Base-by-base conservation (phyloP, 805 yeast genomes). In the Saccharomycopsis fermentans region DNA sequence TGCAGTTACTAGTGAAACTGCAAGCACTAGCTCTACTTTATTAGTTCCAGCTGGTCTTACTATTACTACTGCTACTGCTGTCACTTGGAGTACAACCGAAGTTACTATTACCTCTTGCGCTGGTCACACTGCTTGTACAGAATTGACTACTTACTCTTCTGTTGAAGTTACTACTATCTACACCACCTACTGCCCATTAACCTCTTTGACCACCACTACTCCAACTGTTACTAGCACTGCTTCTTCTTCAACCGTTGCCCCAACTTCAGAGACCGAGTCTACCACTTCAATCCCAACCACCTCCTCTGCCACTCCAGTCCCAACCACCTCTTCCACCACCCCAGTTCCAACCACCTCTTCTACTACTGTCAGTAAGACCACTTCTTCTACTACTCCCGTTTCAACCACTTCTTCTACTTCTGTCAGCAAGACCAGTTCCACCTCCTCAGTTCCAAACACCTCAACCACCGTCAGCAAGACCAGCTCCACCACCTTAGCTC, bases 91-190 rank as follows among this genome's bases (percentile, higher is more conserved):
- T 14, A 59, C 59, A 26, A 47, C 57, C 8, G 57, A 47, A 14
- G 50, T 59, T 32, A 60, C 63, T 17, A 62, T 59, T 43, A 62
- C 63, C 50, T 60, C 59, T 56, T 52, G 58, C 37, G 26, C 55
- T n/a, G 60, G 56, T 19, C 37, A 52, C 53, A 34, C 24, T 8
- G 53, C 60, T 37, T 55, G 56, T 17, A 32, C 60, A 11, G 54
- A 50, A 17, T 40, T 39, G 9, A 53, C 56, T 32, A 55, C 63
- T 17, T 29, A 12, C 9, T 17, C 58, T 29, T 34, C 58, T 19
- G 32, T 52, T 24, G 40, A 35, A 19, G 55, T 55, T 35, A 39
- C 50, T 19, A 60, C 63, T 17, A 37, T 32, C 4, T 58, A 55
- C 58, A 59, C 62, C 36, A 57, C 63, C 19, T 57, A 58, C 26